Evolutionary conservation across 1,284 basidiomycete genomes (phyloP), one percentile per base, ranked within the genome.

Genomic region (Trichosporon faecale): DNA sequence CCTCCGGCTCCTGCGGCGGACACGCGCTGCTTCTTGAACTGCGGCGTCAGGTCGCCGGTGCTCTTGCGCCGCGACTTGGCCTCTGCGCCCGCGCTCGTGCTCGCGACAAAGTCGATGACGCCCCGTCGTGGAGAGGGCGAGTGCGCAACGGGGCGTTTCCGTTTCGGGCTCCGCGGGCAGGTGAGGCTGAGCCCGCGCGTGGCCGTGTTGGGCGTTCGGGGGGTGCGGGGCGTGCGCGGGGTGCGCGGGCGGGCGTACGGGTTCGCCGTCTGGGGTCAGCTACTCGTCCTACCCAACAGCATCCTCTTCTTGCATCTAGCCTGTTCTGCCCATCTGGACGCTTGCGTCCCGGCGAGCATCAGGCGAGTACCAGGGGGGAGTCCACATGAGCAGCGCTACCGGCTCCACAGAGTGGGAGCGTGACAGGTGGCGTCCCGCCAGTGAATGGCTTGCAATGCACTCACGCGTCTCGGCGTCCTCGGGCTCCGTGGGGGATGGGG

Each of bases 241-340:
- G 55, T 60, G 25, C 55, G 55, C 29, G 55, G 57, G 57, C 57
- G 57, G 3, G 57, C 57, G 18, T 61, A 61, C 27, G 57, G 57
- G 29, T 61, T 61, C 16, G 16, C 57, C 27, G 27, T 52, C 49
- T 52, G 18, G n/a, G n/a, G 21, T 52, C 21, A 52, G 49, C 49
- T 52, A 14, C 16, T 14, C 40, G 40, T 3, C 40, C 40, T 44
- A n/a, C n/a, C n/a, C n/a, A n/a, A n/a, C n/a, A n/a, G n/a, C n/a
- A n/a, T n/a, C n/a, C n/a, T n/a, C n/a, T n/a, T n/a, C n/a, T n/a
- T n/a, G n/a, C n/a, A n/a, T n/a, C n/a, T n/a, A n/a, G n/a, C n/a
- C n/a, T n/a, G n/a, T n/a, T n/a, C n/a, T n/a, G n/a, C n/a, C n/a
- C n/a, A n/a, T n/a, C 37, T 33, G 4, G 9, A 33, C 31, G 31